Evolutionary conservation across 495 filamentous ascomycete species (phyloP), one percentile per base, ranked within the genome.

Genomic region (Apiosordaria backusii): DNA sequence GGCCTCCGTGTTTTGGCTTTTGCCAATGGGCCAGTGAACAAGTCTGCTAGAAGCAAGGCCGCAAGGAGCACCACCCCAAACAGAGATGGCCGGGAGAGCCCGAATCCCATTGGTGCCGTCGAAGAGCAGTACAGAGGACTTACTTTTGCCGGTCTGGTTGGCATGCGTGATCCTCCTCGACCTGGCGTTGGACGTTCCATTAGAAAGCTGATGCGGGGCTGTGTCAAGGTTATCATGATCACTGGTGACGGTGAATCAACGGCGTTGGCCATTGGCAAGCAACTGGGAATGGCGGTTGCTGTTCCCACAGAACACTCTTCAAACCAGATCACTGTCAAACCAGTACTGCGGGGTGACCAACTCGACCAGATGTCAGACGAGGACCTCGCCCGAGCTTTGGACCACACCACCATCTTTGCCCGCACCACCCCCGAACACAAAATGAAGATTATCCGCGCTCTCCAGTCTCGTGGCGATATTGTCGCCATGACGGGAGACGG

Each of bases 401-500:
- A 88, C 27, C 89, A 90, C 58, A 94, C 93, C 1, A 91, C 92
- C 4, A 95, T 98, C 67, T 99, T 99, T 69, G 95, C 95, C 18
- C 90, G 95, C 50, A 97, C 96, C 16, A 97, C 91, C 68, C 95
- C 95, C 3, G 95, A 98, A 64, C 95, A 99, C 78, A 99, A 99
- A 76, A 84, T 98, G 83, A 97, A 97, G 75, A 98, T 99, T 74
- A 89, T 99, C 67, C 84, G 85, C 59, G 96, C 95, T 0, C 86
- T 99, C 40, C 95, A 99, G 73, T 85, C 90, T 50, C 90, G 94
- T 27, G 95, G 96, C 29, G 96, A 98, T 77, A 93, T 99, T 27
- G 96, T 99, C 55, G 95, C 95, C 62, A 99, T 99, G 95, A 99
- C 95, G 5, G 95, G 95, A 7, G 95, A 99, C 70, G 95, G 95